These are phyloP conservation scores for Aureobasidium sp. DNA, from an alignment of 2,329 filamentous ascomycete species.

Conservation along the genomic window DNA sequence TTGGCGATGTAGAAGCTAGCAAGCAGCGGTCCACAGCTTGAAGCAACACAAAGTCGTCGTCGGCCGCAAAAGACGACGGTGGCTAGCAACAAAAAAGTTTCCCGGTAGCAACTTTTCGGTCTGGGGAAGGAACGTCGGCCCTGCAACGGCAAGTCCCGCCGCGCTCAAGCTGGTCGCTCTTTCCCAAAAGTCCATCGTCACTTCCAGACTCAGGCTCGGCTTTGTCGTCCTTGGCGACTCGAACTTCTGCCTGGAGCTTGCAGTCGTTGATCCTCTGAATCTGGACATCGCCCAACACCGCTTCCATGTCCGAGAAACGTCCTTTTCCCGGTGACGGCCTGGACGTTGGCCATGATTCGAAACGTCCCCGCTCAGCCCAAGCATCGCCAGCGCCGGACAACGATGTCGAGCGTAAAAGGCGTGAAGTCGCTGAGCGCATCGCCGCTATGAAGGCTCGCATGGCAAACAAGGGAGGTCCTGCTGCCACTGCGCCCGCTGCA, in stretches of 20 bases:
- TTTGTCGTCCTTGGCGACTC: neutral
- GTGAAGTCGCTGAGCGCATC: slow-evolving; percentile 24
- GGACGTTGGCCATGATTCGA: slow-evolving; percentile 28
- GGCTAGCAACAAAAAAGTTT: slow-evolving; percentile 7
- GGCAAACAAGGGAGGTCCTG: slow-evolving; percentile 16
- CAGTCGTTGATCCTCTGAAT: neutral
- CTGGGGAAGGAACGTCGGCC: slow-evolving; percentile 6
- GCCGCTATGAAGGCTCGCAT: slow-evolving; percentile 28
- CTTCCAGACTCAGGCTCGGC: neutral
- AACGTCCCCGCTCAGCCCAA: slow-evolving; percentile 31
- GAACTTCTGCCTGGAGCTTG: neutral
- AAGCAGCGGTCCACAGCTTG: slow-evolving; percentile 15
- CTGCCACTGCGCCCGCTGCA: slow-evolving; percentile 12
- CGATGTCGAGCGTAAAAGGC: slow-evolving; percentile 25
- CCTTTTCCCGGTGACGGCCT: slow-evolving; percentile 28
- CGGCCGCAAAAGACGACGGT: slow-evolving; percentile 8
- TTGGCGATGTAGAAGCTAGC: slow-evolving; percentile 3
- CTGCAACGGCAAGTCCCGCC: neutral
- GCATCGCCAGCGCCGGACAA: slow-evolving; percentile 25
- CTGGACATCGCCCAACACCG: neutral
- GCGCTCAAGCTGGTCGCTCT: neutral
- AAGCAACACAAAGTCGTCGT: neutral
- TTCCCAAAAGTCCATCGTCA: neutral
- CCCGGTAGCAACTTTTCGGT: slow-evolving; percentile 6
- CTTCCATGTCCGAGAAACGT: slow-evolving; percentile 34